Conservation (phyloP, 345 rosid genomes). For the Streptanthus diversifolius region DNA sequence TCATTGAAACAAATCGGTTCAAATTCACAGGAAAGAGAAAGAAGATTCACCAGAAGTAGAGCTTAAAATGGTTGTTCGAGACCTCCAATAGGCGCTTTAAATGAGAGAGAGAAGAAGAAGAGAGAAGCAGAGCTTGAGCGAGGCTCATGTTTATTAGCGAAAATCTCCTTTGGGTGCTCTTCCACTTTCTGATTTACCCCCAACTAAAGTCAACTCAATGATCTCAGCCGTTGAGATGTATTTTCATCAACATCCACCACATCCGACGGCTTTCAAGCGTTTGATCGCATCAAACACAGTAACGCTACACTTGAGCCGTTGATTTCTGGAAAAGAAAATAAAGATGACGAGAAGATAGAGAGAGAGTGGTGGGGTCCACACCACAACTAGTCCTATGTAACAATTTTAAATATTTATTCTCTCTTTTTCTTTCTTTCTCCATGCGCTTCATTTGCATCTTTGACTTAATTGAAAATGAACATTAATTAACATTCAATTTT, state of each 20-base stretch:
- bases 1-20: background rate
- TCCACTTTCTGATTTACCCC: slow-evolving; percentile 20
- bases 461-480: slow-evolving; percentile 12
- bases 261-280: background rate
- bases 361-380: background rate
- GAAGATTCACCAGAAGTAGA: background rate
- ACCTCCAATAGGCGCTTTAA: slow-evolving; percentile 31
- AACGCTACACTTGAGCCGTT: slow-evolving; percentile 17
- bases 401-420: background rate
- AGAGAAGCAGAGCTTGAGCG: slow-evolving; percentile 2
- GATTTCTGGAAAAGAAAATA: slow-evolving; percentile 1
- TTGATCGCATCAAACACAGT: background rate
- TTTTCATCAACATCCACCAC: background rate
- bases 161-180: slow-evolving; percentile 8
- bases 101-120: background rate
- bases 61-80: slow-evolving; percentile 2
- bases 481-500: background rate
- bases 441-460: slow-evolving; percentile 9
- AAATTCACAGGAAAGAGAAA: background rate
- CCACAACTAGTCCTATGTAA: background rate
- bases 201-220: slow-evolving; percentile 19
- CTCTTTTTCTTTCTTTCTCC: background rate
- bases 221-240: slow-evolving; percentile 22
- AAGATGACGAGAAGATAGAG: background rate
- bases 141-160: slow-evolving; percentile 22